Conservation (phyloP, 2,329 filamentous ascomycete species). For the Talaromyces sp. region DNA sequence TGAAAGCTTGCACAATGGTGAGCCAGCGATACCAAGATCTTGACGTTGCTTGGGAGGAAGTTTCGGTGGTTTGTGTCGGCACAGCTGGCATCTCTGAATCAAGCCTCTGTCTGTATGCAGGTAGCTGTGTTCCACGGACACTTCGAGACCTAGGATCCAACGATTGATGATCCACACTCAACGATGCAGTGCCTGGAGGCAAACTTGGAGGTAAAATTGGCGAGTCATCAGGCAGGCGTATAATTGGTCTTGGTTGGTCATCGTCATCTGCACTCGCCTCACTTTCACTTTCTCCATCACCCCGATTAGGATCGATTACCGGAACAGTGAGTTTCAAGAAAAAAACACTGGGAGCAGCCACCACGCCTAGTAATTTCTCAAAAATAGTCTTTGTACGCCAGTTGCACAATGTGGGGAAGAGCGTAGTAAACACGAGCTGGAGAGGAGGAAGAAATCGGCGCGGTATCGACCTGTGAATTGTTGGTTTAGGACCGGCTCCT, state of each 20-base stretch:
- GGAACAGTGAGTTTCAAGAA: slow-evolving; percentile 84
- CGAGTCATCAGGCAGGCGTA: slow-evolving; percentile 33
- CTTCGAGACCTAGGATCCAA: background rate
- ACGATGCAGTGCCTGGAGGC: slow-evolving; percentile 11
- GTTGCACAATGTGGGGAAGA: slow-evolving; percentile 81
- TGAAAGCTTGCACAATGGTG: slow-evolving; percentile 76
- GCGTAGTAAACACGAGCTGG: slow-evolving; percentile 61
- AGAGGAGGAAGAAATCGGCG: slow-evolving; percentile 68
- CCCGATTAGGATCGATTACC: slow-evolving; percentile 68
- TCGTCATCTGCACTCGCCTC: slow-evolving; percentile 9
- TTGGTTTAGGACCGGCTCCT: slow-evolving; percentile 36
- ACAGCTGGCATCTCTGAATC: slow-evolving; percentile 37
- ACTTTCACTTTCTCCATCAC: slow-evolving; percentile 34
- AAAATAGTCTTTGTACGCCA: slow-evolving; percentile 80
- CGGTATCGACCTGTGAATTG: slow-evolving; percentile 70
- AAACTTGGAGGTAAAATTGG: slow-evolving; percentile 23
- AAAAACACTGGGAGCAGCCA: slow-evolving; percentile 87
- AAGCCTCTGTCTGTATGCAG: slow-evolving; percentile 20
- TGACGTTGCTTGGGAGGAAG: slow-evolving; percentile 19
- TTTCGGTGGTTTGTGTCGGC: slow-evolving; percentile 14
- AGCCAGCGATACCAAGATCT: slow-evolving; percentile 88
- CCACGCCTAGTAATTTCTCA: slow-evolving; percentile 73
- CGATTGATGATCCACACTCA: background rate
- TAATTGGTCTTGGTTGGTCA: slow-evolving; percentile 17
- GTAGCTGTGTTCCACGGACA: background rate